A percentile compares a stretch with the other conserved stretches of the same genome.
Conservation (phyloP, 2,329 filamentous ascomycete species). For the Phialophora expanda region DNA sequence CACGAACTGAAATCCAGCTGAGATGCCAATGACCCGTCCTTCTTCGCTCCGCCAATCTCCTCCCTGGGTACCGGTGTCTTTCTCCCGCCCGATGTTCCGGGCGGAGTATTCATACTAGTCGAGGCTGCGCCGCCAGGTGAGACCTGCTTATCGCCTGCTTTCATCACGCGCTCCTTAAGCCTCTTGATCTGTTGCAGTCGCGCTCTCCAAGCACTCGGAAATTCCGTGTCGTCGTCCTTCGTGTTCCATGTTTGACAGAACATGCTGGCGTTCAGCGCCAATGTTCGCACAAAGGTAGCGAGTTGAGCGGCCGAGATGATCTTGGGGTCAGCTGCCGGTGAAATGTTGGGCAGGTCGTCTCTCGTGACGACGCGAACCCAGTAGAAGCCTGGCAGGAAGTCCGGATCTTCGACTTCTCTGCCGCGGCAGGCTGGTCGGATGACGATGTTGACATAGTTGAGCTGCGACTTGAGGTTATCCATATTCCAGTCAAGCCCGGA, state of each 20-base stretch:
- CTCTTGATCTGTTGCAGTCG: slow-evolving; percentile 83
- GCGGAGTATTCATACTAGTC: slow-evolving; percentile 7
- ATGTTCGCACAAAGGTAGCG: slow-evolving; percentile 81
- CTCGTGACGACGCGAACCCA: slow-evolving; percentile 88
- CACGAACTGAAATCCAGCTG: slow-evolving; percentile 37
- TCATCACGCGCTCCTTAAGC: slow-evolving; percentile 66
- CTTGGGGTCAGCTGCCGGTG: slow-evolving; percentile 85
- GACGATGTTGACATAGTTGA: slow-evolving; percentile 97
- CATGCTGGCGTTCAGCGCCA: slow-evolving; percentile 91
- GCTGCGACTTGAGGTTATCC: slow-evolving; percentile 89
- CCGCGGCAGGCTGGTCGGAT: slow-evolving; percentile 74
- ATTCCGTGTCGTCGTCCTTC: slow-evolving; percentile 69
- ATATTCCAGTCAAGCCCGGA: slow-evolving; percentile 88
- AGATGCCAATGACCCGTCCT: slow-evolving; percentile 28
- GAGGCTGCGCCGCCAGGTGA: slow-evolving; percentile 4
- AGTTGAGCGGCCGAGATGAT: slow-evolving; percentile 83
- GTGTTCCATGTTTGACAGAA: slow-evolving; percentile 86
- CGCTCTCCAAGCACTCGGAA: slow-evolving; percentile 87
- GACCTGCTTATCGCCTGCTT: slow-evolving; percentile 27
- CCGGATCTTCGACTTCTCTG: slow-evolving; percentile 45
- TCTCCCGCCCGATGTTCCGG: slow-evolving; percentile 22
- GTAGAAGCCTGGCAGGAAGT: slow-evolving; percentile 67
- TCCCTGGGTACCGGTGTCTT: slow-evolving; percentile 33
- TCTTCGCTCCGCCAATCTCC: slow-evolving; percentile 22
- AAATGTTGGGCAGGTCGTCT: slow-evolving; percentile 87